Conservation (phyloP, 192 early-diverging fungal genomes). For the Linnemannia exigua region DNA sequence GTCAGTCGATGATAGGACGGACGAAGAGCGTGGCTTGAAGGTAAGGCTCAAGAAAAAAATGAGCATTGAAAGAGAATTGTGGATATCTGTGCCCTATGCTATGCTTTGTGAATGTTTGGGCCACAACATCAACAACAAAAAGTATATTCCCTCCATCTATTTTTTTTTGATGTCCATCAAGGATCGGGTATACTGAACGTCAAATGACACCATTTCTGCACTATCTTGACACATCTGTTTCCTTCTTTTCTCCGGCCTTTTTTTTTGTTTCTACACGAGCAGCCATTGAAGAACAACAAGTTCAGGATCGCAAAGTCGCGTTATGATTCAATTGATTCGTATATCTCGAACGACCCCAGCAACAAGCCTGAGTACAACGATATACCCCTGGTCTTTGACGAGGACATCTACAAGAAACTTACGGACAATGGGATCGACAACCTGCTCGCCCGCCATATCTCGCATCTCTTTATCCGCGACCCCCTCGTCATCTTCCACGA, state of each 20-base stretch:
- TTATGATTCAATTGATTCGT: slow-evolving; percentile 95
- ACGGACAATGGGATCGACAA: slow-evolving; percentile 87
- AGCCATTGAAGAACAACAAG: slow-evolving; percentile 78
- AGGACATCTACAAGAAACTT: slow-evolving; percentile 81
- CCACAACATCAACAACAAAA: background rate
- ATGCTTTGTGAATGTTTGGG: slow-evolving; percentile 1
- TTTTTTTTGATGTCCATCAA: background rate
- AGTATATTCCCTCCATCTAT: background rate
- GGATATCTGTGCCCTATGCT: background rate
- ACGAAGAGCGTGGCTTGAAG: slow-evolving; percentile 89
- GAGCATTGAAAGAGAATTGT: background rate
- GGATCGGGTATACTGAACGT: slow-evolving; percentile 16
- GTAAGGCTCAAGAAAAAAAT: slow-evolving; percentile 39
- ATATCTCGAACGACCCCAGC: slow-evolving; percentile 78
- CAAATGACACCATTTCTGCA: slow-evolving; percentile 57
- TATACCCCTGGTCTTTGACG: slow-evolving; percentile 84
- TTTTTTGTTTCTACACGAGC: slow-evolving; percentile 7
- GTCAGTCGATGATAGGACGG: slow-evolving; percentile 93
- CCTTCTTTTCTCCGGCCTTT: background rate
- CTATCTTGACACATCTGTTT: slow-evolving; percentile 29
- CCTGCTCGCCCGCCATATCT: slow-evolving; percentile 89
- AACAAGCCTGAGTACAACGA: slow-evolving; percentile 96
- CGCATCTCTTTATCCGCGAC: slow-evolving; percentile 98
- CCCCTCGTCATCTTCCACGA: slow-evolving; percentile 96
- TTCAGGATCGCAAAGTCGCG: slow-evolving; percentile 96